phyloP scores from a whole-genome alignment of 2,329 filamentous ascomycete genomes.

The Albophoma yamanashiensis region DNA sequence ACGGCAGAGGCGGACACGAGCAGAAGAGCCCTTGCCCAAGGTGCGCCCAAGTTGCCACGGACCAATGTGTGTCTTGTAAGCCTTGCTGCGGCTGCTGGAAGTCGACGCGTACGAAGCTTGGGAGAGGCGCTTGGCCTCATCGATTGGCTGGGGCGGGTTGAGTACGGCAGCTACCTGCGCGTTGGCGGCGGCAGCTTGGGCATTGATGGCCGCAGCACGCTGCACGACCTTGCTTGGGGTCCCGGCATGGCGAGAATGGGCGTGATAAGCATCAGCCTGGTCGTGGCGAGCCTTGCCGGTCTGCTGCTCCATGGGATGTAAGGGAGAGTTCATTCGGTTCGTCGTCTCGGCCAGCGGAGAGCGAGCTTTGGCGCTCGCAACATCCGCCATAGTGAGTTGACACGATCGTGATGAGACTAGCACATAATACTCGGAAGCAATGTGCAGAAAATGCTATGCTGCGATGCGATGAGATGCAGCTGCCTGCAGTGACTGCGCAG shows the following conservation, averaged over 20 bases:
- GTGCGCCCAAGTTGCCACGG: constrained; percentile 90
- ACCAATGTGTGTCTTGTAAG: constrained; percentile 67
- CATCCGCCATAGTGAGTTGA: constrained; percentile 18
- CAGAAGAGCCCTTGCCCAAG: constrained; percentile 81
- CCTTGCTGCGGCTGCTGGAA: constrained; percentile 27
- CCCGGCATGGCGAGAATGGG: constrained; percentile 2
- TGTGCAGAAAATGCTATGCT: background rate
- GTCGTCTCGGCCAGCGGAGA: constrained; percentile 36
- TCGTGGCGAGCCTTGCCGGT: constrained; percentile 19
- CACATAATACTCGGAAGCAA: constrained; percentile 20
- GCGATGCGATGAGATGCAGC: background rate
- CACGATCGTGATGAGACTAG: constrained; percentile 15
- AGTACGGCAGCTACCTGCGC: constrained; percentile 12
- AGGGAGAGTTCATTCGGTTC: constrained; percentile 33
- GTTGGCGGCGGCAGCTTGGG: constrained; percentile 2
- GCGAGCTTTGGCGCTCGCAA: constrained; percentile 18
- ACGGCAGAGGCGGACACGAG: constrained; percentile 74
- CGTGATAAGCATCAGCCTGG: constrained; percentile 7
- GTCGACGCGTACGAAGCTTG: constrained; percentile 30
- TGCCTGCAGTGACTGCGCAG: background rate
- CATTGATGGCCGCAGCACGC: background rate
- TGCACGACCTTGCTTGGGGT: background rate
- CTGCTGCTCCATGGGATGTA: constrained; percentile 15
- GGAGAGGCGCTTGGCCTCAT: constrained; percentile 26
- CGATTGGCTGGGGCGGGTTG: constrained; percentile 17